Evolutionary conservation across 768 basidiomycete species (phyloP).

Genomic region (Hirschioporus abietinus): DNA sequence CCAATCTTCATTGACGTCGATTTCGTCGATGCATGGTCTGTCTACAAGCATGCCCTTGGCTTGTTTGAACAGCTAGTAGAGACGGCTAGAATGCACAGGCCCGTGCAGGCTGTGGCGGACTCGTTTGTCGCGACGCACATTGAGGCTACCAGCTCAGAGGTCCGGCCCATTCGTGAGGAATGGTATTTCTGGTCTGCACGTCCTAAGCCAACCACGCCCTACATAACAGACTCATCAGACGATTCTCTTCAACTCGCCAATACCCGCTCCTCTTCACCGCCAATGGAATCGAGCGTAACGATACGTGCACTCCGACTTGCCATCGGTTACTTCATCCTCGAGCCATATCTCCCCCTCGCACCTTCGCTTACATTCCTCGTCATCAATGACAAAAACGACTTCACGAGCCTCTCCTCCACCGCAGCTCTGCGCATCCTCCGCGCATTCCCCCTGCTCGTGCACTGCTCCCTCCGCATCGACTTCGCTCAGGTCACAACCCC

Average conservation of each 20-base stretch:
- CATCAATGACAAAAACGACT: background rate
- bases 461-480: conserved; percentile 1
- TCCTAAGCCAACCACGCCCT: background rate
- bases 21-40: background rate
- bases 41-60: background rate
- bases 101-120: conserved; percentile 1
- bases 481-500: background rate
- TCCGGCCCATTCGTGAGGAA: background rate
- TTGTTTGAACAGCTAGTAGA: background rate
- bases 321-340: background rate
- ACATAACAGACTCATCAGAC: background rate
- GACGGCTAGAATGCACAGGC: background rate
- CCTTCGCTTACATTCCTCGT: background rate
- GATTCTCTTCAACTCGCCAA: background rate
- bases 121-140: background rate
- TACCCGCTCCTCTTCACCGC: background rate
- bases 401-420: background rate
- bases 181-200: conserved; percentile 6
- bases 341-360: background rate
- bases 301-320: background rate
- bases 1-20: conserved; percentile 2
- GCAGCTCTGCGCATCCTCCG: background rate
- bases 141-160: background rate
- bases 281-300: background rate
- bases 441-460: background rate